Evolutionary conservation across 2,329 filamentous ascomycete species (phyloP).

Genomic region (Fusarium buharicum): DNA sequence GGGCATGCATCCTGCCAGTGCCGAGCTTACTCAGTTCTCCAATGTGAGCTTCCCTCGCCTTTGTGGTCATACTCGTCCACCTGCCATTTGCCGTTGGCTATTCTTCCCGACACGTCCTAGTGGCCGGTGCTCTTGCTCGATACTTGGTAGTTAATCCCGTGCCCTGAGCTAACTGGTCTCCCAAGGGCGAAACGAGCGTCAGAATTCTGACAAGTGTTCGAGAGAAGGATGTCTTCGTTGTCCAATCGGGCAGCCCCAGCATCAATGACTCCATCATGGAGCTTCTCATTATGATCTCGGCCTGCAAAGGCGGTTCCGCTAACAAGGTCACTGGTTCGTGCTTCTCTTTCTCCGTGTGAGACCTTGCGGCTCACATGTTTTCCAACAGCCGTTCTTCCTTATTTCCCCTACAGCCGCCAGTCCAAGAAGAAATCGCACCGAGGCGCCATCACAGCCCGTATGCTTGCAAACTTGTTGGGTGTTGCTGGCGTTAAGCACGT

Average conservation of each 20-base stretch:
- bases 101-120: conserved; percentile 9
- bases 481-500: conserved; percentile 97
- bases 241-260: conserved; percentile 93
- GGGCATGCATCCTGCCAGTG: conserved; percentile 71
- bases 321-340: conserved; percentile 92
- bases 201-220: conserved; percentile 80
- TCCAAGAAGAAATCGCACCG: conserved; percentile 99
- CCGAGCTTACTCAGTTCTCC: conserved; percentile 75
- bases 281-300: conserved; percentile 98
- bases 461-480: conserved; percentile 93
- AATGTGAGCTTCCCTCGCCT: conserved; percentile 64
- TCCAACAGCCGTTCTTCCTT: conserved; percentile 80
- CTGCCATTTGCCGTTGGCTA: conserved; percentile 10
- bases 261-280: conserved; percentile 99
- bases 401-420: conserved; percentile 99
- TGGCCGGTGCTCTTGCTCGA: neutral
- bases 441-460: conserved; percentile 94
- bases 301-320: conserved; percentile 96
- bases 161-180: conserved; percentile 35
- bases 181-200: conserved; percentile 74
- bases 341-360: conserved; percentile 21
- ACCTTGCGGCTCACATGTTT: conserved; percentile 30
- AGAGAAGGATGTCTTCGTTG: conserved; percentile 98
- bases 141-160: conserved; percentile 17
- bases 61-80: conserved; percentile 20